phyloP scores from a whole-genome alignment of 2,329 filamentous ascomycete species.

The Aspergillus felis region DNA sequence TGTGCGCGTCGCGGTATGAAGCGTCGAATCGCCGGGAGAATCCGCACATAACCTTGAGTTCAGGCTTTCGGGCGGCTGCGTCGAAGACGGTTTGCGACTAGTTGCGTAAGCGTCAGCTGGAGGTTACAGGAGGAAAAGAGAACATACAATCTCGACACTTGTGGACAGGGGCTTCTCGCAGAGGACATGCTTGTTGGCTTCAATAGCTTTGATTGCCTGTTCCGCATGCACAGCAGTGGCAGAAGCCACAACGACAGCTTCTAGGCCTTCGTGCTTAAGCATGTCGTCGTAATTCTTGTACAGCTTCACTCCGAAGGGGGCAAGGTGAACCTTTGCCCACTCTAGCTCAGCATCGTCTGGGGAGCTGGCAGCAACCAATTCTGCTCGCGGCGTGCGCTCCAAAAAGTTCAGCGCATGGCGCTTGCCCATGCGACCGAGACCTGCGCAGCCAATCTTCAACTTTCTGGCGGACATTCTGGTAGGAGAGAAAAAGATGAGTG shows the following conservation, averaged over 20 bases:
- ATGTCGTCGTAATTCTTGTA: slow-evolving; percentile 56
- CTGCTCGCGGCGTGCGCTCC: slow-evolving; percentile 45
- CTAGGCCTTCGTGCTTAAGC: slow-evolving; percentile 52
- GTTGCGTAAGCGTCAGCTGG: background rate
- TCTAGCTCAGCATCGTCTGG: slow-evolving; percentile 44
- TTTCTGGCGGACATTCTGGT: slow-evolving; percentile 25
- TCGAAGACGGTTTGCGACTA: slow-evolving; percentile 59
- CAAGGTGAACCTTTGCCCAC: slow-evolving; percentile 51
- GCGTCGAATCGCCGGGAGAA: slow-evolving; percentile 59
- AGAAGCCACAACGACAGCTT: slow-evolving; percentile 54
- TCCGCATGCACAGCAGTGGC: slow-evolving; percentile 55
- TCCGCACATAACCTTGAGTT: slow-evolving; percentile 58
- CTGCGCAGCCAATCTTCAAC: slow-evolving; percentile 46
- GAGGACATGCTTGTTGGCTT: slow-evolving; percentile 52
- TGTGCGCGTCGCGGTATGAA: slow-evolving; percentile 56
- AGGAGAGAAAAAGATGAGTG: background rate
- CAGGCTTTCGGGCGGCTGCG: slow-evolving; percentile 47
- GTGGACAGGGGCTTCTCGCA: slow-evolving; percentile 56
- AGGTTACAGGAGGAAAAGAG: background rate
- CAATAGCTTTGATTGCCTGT: slow-evolving; percentile 55
- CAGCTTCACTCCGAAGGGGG: slow-evolving; percentile 49
- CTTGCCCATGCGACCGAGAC: slow-evolving; percentile 50
- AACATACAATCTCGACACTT: slow-evolving; percentile 53
- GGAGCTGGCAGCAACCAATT: slow-evolving; percentile 48
- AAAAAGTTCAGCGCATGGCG: slow-evolving; percentile 50